These are phyloP conservation scores for Agaricus bisporus DNA, from an alignment of 768 basidiomycete genomes.

Conservation along the genomic window DNA sequence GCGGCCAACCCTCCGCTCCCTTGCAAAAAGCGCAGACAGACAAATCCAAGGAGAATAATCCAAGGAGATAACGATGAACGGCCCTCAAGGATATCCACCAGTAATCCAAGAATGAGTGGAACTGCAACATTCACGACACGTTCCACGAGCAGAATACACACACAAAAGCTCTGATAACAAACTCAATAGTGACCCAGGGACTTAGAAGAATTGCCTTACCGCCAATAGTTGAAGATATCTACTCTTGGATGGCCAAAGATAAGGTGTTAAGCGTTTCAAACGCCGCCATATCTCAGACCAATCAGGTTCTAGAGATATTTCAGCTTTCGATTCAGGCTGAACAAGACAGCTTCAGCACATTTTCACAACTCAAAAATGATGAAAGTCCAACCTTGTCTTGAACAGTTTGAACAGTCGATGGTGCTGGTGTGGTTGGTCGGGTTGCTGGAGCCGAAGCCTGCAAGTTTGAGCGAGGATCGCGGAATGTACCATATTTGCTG, in stretches of 20 bases:
- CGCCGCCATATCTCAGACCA: constrained; percentile 68
- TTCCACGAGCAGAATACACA: constrained; percentile 63
- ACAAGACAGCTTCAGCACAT: constrained; percentile 5
- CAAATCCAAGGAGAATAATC: constrained; percentile 64
- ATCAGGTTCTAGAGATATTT: constrained; percentile 56
- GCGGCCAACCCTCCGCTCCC: constrained; percentile 72
- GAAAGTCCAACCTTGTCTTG: constrained; percentile 32
- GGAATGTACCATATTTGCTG: constrained; percentile 77
- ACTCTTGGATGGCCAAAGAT: constrained; percentile 78
- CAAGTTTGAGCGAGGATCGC: constrained; percentile 38
- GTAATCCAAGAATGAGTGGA: constrained; percentile 62
- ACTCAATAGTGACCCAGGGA: neutral
- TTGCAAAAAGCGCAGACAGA: constrained; percentile 65
- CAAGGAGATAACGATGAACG: constrained; percentile 47
- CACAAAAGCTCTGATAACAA: constrained; percentile 49
- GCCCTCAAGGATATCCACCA: constrained; percentile 54
- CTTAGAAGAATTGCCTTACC: constrained; percentile 28
- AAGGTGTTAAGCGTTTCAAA: constrained; percentile 62
- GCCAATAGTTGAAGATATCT: constrained; percentile 64
- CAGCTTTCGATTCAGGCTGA: constrained; percentile 38
- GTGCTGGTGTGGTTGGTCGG: constrained; percentile 43
- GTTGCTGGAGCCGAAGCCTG: constrained; percentile 51
- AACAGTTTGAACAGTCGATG: constrained; percentile 30
- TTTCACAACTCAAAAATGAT: neutral
- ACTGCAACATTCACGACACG: constrained; percentile 72